Base-by-base conservation (phyloP, 2,329 filamentous ascomycete genomes). In the Hypoxylon sp. region DNA sequence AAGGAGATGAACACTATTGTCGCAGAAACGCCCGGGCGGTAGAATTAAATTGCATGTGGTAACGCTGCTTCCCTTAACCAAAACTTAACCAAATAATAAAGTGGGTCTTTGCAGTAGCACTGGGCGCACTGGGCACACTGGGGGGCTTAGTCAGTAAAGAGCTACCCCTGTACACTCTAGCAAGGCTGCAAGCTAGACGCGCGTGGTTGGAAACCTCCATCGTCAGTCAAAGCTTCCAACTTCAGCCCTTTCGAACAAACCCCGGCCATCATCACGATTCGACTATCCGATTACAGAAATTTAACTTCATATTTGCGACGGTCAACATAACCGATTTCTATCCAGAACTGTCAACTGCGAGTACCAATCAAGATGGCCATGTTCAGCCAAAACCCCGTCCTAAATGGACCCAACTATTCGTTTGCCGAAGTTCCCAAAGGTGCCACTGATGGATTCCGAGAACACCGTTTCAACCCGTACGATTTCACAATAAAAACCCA, bases 401-500 rank as follows among this genome's bases (percentile, higher is more conserved):
- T 86, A 77, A 84, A 87, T 71, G 84, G 84, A 60, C 83, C 84
- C 68, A 86, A 82, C 77, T 88, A 88, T 74, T 85, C 83, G 57
- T 83, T 86, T 75, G 81, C 79, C 64, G 83, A 87, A 66, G 73
- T 78, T 43, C 82, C 83, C 67, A 78, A 76, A 69, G 72, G 72
- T 56, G 72, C 75, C 55, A 69, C 74, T 31, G 82, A 80, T 60
- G 81, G 82, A 67, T 77, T 78, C 55, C 79, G 82, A 64, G 76
- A 94, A 78, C 92, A 95, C 75, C 84, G 86, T 65, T 97, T 97
- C 78, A 92, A 96, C 76, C 92, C 93, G 92, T 96, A 83, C 68
- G 89, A 63, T 37, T 25, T n/a, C n/a, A n/a, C n/a, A n/a, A n/a
- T n/a, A n/a, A n/a, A n/a, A n/a, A n/a, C n/a, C n/a, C n/a, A n/a